Base-by-base conservation (phyloP, 768 basidiomycete species). In the Mycena kentingensis region DNA sequence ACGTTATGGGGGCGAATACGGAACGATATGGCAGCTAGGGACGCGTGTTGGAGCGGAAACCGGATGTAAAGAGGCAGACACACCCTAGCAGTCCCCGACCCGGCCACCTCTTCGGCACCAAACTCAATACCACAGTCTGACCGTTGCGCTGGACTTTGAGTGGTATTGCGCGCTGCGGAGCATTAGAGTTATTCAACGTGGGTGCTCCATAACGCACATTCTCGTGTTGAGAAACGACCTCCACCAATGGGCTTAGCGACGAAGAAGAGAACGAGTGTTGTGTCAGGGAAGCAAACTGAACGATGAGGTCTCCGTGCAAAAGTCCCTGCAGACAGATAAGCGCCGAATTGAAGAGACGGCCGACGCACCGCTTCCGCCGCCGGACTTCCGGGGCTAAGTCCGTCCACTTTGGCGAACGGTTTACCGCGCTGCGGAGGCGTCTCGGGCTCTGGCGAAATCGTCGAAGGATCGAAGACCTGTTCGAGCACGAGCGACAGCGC, bases 1-100 rank as follows among this genome's bases (percentile, higher is more conserved):
- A n/a, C 41, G 19, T 50, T 46, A 62, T 42, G 64, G 36, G 28
- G 69, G 47, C 16, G 71, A 63, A 61, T 76, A 79, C 5, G 83
- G 83, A 19, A 85, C 73, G 36, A 87, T 82, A 63, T 85, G 84
- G 59, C 85, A 87, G 32, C 84, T 86, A 51, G 16, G 51, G 18
- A 19, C 25, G 22, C 39, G 27, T 37, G 44, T 52, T 58, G 53
- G 42, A 28, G 22, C 27, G 31, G 52, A 18, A n/a, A 7, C 10
- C 49, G 42, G 36, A 19, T 36, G 34, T 28, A 21, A 50, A 43
- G 31, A 38, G n/a, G 37, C 19, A 38, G 16, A 67, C 83, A 61
- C 56, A 91, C 87, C 93, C 93, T 36, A 97, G 72, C 66, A 87
- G 75, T 8, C 93, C 93, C 52, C 90, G 76, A 10, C 93, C 93